Base-by-base conservation (phyloP, 176 grass and related monocot species). In the Neostapfia colusana region DNA sequence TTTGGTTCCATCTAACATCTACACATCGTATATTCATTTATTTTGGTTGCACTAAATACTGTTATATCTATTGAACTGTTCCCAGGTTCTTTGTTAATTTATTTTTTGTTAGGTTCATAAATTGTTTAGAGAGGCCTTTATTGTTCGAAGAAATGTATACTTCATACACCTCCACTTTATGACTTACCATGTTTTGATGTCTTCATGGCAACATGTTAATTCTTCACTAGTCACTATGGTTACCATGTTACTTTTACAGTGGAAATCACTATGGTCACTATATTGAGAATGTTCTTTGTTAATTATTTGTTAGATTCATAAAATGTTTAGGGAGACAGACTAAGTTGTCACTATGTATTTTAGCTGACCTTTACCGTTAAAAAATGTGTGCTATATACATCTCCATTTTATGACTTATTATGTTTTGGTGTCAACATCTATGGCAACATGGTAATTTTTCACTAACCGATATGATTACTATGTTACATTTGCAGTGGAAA, bases 1-100 rank as follows among this genome's bases (percentile, higher is more conserved):
- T 60, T 83, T 90, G 84, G 84, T 88, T 76, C 89, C 79, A 94
- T 98, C 3, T 82, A 82, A 87, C 79, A 94, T 98, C 3, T 82
- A 82, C 73, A 69, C 84, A 98, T 65, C 76, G 87, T 94, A 94
- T 36, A 84, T 68, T 73, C 57, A 14, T 73, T 65, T 35, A 34
- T 70, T 56, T 70, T 34, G 8, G 71, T 2, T 24, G 16, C 31
- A 37, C 17, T 54, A 54, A 31, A 54, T 54, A 54, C 20, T 21
- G 50, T 8, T 54, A 58, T 34, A 35, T 58, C 51, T 23, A 59
- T 65, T 68, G 31, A 60, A 46, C 58, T 56, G 2, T 78, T 27
- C 44, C 57, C 24, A 71, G 63, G 25, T 9, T 12, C 34, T 17
- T 65, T 74, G 10, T 73, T 34, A 65, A 37, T n/a, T n/a, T n/a